A percentile compares a stretch with the other conserved stretches of the same genome.
These are phyloP conservation scores for Ophiocytium majus DNA, from an alignment of 352 stramenopile species.

Conservation along the genomic window DNA sequence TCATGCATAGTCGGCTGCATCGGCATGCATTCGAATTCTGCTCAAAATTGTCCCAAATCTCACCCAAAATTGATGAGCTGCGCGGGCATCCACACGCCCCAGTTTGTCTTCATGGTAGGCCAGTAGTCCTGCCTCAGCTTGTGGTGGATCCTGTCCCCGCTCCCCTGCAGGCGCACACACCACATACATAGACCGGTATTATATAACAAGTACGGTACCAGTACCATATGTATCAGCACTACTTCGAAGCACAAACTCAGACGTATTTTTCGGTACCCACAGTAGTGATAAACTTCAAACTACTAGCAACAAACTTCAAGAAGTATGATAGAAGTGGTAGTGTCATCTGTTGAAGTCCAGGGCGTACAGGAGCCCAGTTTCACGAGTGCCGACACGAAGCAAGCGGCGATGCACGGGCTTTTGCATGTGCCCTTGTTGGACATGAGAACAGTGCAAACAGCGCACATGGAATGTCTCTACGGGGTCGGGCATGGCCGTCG, in stretches of 20 bases:
- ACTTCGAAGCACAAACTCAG: not conserved
- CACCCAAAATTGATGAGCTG: slow-evolving; percentile 62
- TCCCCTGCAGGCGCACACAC: not conserved
- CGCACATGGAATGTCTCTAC: too few relatives aligned
- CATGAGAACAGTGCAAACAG: too few relatives aligned
- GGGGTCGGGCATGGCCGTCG: not conserved
- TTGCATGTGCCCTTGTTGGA: too few relatives aligned
- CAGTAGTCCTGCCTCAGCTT: slow-evolving; percentile 59
- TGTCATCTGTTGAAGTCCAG: too few relatives aligned
- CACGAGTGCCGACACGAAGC: too few relatives aligned
- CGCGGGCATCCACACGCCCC: slow-evolving; percentile 61
- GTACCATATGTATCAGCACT: not conserved
- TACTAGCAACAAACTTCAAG: not conserved
- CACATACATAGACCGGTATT: not conserved
- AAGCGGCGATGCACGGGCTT: too few relatives aligned
- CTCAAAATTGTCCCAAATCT: not conserved
- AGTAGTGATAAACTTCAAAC: not conserved
- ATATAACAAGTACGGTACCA: not conserved
- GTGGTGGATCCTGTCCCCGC: slow-evolving; percentile 25
- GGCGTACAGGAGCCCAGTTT: too few relatives aligned
- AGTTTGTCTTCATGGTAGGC: slow-evolving; percentile 58
- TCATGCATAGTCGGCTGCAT: too few relatives aligned
- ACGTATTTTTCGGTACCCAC: not conserved
- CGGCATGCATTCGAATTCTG: too few relatives aligned
- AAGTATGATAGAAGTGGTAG: too few relatives aligned